A percentile compares a stretch with the other conserved stretches of the same genome.
phyloP scores from a whole-genome alignment of 169 alveolate species.

The Perkinsus olseni region DNA sequence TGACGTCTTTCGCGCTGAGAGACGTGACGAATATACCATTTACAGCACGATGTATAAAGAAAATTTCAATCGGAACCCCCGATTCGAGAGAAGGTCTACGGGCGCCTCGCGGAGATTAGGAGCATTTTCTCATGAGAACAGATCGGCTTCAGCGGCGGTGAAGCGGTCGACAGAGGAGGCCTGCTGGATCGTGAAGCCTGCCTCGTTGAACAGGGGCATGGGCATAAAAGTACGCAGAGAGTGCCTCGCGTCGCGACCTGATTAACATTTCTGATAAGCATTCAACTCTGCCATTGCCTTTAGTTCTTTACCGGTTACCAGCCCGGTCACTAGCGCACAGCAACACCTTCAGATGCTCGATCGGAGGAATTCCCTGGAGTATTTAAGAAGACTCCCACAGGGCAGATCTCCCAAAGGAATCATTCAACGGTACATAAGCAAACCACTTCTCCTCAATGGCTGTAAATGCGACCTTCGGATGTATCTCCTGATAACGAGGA shows the following conservation, averaged over 20 bases:
- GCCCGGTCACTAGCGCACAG: too few relatives aligned
- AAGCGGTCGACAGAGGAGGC: not conserved
- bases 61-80: too few relatives aligned
- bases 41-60: too few relatives aligned
- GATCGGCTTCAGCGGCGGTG: not conserved
- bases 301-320: too few relatives aligned
- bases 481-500: not conserved
- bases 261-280: too few relatives aligned
- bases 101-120: not conserved
- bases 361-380: not conserved
- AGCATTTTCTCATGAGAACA: not conserved
- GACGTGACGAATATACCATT: too few relatives aligned
- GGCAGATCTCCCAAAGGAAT: not conserved
- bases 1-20: too few relatives aligned
- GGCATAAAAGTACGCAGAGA: not conserved
- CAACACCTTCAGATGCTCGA: not conserved
- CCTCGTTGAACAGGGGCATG: not conserved
- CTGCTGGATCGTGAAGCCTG: not conserved
- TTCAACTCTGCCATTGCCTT: too few relatives aligned
- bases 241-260: not conserved
- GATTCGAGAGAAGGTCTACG: too few relatives aligned
- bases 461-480: not conserved
- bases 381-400: not conserved
- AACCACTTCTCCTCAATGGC: not conserved
- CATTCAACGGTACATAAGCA: not conserved